A percentile compares a stretch with the other conserved stretches of the same genome.
phyloP scores from a whole-genome alignment of 306 rosid genomes.

The Cucurbita ficifolia region DNA sequence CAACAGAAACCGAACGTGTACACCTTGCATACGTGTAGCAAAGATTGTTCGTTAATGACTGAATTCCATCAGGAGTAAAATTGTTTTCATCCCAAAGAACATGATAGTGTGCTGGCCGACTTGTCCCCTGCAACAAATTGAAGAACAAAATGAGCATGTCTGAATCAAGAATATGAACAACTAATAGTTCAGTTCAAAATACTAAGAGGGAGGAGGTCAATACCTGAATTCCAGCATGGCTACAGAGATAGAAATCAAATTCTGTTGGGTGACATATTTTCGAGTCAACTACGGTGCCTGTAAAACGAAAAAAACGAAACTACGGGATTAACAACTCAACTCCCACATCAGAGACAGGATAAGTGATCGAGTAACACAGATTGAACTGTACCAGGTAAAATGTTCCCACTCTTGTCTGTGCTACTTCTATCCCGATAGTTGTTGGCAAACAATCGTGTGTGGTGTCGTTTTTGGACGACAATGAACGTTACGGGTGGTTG shows the following conservation, averaged over 20 bases:
- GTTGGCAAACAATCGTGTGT: slow-evolving; percentile 69
- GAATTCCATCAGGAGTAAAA: slow-evolving; percentile 81
- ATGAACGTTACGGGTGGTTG: slow-evolving; percentile 94
- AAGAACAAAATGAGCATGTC: not conserved
- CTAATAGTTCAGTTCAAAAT: not conserved
- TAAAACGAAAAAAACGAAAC: not conserved
- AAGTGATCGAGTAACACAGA: not conserved
- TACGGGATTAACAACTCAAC: not conserved
- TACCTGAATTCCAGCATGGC: slow-evolving; percentile 94
- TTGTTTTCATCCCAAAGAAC: slow-evolving; percentile 94
- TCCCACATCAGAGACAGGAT: not conserved
- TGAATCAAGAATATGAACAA: not conserved
- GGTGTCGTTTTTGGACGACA: slow-evolving; percentile 89
- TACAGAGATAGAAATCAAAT: slow-evolving; percentile 86
- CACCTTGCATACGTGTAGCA: slow-evolving; percentile 91
- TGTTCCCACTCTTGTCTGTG: slow-evolving; percentile 76
- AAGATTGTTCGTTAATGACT: slow-evolving; percentile 72
- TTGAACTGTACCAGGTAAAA: slow-evolving; percentile 56
- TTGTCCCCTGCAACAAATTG: slow-evolving; percentile 46
- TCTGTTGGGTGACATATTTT: slow-evolving; percentile 90
- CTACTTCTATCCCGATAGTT: slow-evolving; percentile 70
- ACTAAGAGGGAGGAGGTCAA: not conserved
- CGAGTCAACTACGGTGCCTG: slow-evolving; percentile 82
- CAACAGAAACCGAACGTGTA: slow-evolving; percentile 83
- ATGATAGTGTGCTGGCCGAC: slow-evolving; percentile 89